Percentiles rank a stretch among this genome's conserved stretches.
Conservation (phyloP, 306 rosid genomes). For the Vigna reflexopilosa region DNA sequence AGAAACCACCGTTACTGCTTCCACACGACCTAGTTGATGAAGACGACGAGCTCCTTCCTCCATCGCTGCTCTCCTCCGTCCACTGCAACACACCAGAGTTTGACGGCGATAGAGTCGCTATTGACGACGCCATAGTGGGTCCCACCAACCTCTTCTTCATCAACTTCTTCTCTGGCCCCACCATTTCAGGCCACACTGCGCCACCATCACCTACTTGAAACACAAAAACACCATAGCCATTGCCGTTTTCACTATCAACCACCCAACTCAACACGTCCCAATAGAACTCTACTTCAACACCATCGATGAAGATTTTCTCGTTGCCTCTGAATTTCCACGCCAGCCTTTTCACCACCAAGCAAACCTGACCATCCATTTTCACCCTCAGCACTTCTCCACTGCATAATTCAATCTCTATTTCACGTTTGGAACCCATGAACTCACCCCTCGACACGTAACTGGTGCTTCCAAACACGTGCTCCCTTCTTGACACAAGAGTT, state of each 20-base stretch:
- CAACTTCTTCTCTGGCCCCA: constrained; percentile 72
- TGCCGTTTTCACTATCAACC: constrained; percentile 39
- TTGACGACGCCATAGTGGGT: constrained; percentile 35
- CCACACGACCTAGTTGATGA: constrained; percentile 71
- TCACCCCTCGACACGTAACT: constrained; percentile 60
- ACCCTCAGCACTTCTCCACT: constrained; percentile 63
- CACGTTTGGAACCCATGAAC: constrained; percentile 73
- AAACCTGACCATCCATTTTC: constrained; percentile 60
- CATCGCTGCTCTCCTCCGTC: constrained; percentile 88
- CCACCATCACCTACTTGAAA: constrained; percentile 83
- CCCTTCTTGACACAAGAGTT: constrained; percentile 67
- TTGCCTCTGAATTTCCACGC: constrained; percentile 95
- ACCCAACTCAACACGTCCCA: constrained; percentile 91
- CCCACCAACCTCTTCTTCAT: constrained; percentile 68
- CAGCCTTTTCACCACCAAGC: constrained; percentile 69
- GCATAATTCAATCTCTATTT: constrained; percentile 73
- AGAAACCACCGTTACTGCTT: constrained; percentile 65
- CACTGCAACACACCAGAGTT: constrained; percentile 74
- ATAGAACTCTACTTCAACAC: constrained; percentile 73
- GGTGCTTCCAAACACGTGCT: constrained; percentile 70
- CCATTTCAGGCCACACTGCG: constrained; percentile 80
- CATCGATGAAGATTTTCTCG: constrained; percentile 70
- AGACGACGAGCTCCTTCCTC: constrained; percentile 83
- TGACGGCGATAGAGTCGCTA: constrained; percentile 44
- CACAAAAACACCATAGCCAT: constrained; percentile 74